Percentiles rank a stretch among this genome's conserved stretches.
These are phyloP conservation scores for Penicillium sclerotigenum DNA, from an alignment of 2,329 filamentous ascomycete genomes.

Conservation along the genomic window DNA sequence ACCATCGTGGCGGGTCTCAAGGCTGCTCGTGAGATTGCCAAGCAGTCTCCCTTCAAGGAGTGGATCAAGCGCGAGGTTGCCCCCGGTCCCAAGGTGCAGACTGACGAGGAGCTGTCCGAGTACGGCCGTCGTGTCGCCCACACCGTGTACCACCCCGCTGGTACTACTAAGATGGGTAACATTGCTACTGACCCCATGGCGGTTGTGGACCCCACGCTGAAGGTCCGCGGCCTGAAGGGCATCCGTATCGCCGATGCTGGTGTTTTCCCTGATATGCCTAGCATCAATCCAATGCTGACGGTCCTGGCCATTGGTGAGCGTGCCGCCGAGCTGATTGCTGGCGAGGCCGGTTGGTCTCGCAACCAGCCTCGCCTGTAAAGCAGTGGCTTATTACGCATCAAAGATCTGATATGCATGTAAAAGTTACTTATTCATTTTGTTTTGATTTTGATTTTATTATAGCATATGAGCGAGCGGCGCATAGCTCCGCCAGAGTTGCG, in stretches of 20 bases:
- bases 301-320: constrained; percentile 80
- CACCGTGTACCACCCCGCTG: constrained; percentile 86
- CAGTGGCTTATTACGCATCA: neutral
- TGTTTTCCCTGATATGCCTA: constrained; percentile 82
- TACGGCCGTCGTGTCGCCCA: constrained; percentile 79
- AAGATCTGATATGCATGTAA: constrained; percentile 20
- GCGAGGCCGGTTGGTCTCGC: constrained; percentile 66
- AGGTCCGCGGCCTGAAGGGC: constrained; percentile 67
- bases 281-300: constrained; percentile 87
- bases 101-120: constrained; percentile 75
- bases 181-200: constrained; percentile 64
- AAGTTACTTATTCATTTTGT: constrained; percentile 9
- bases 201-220: constrained; percentile 74
- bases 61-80: constrained; percentile 83
- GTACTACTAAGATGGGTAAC: constrained; percentile 88
- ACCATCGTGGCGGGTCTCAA: constrained; percentile 75
- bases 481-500: constrained; percentile 4
- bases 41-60: constrained; percentile 72
- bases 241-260: constrained; percentile 81
- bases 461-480: constrained; percentile 25
- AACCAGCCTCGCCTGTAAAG: constrained; percentile 53
- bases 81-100: constrained; percentile 68
- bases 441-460: constrained; percentile 17
- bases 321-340: constrained; percentile 76
- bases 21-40: constrained; percentile 71